A percentile compares a stretch with the other conserved stretches of the same genome.
These are phyloP conservation scores for Colletotrichum tanaceti DNA, from an alignment of 2,329 filamentous ascomycete species.

Conservation along the genomic window DNA sequence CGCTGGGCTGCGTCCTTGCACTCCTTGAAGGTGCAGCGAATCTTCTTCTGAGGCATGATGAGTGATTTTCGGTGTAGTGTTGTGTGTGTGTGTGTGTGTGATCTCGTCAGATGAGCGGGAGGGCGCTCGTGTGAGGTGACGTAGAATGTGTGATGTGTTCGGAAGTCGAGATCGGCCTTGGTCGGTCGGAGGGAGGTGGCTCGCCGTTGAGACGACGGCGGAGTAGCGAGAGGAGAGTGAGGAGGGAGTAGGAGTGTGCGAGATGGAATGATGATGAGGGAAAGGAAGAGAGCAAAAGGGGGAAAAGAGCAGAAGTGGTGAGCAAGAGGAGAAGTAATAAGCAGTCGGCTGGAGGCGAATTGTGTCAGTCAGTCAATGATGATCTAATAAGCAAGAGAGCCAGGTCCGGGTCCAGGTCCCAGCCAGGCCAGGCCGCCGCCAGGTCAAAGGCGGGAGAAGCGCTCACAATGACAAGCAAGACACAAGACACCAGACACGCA, in stretches of 20 bases:
- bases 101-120: constrained; percentile 20
- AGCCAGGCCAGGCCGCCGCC: constrained; percentile 25
- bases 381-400: constrained; percentile 40
- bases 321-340: constrained; percentile 32
- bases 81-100: not conserved
- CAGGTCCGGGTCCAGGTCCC: constrained; percentile 27
- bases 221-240: constrained; percentile 1
- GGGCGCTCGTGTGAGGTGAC: constrained; percentile 11
- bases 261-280: not conserved
- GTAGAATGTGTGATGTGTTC: constrained; percentile 17
- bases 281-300: not conserved
- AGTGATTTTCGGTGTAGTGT: constrained; percentile 28
- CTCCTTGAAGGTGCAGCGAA: constrained; percentile 87
- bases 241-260: not conserved
- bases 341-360: constrained; percentile 38
- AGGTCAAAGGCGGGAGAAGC: constrained; percentile 41
- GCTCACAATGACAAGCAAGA: constrained; percentile 40
- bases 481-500: constrained; percentile 11
- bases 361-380: constrained; percentile 39
- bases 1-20: constrained; percentile 90
- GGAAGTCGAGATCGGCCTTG: constrained; percentile 3
- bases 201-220: constrained; percentile 1
- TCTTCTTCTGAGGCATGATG: constrained; percentile 78
- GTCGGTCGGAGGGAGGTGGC: constrained; percentile 8
- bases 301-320: constrained; percentile 14